These are phyloP conservation scores for Globisporangium solare DNA, from an alignment of 352 stramenopile genomes.

Conservation along the genomic window DNA sequence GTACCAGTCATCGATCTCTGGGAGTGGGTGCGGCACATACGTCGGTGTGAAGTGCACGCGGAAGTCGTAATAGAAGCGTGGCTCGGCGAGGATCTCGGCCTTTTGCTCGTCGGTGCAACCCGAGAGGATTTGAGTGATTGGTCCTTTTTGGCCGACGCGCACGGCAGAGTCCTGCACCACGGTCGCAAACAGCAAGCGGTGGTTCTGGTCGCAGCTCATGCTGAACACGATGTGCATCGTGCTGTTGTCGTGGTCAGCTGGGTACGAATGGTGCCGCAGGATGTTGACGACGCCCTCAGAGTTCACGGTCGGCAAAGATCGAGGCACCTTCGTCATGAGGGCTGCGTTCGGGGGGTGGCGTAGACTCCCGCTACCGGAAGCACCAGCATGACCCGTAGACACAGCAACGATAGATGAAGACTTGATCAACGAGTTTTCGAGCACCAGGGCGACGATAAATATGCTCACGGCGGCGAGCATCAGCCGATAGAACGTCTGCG, in stretches of 20 bases:
- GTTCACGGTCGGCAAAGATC: not conserved
- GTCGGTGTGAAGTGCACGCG: conserved; percentile 21
- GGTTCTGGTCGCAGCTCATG: conserved; percentile 20
- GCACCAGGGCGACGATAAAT: not conserved
- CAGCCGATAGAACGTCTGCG: not conserved
- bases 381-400: not conserved
- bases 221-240: conserved; percentile 25
- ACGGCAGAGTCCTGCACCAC: conserved; percentile 20
- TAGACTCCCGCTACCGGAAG: not conserved
- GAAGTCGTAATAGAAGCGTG: conserved; percentile 24
- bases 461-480: not conserved
- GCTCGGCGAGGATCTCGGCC: conserved; percentile 7
- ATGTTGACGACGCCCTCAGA: not conserved
- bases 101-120: conserved; percentile 16
- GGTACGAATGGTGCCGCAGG: conserved; percentile 1
- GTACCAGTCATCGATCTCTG: conserved; percentile 20
- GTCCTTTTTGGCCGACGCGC: conserved; percentile 17
- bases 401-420: not conserved
- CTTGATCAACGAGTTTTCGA: not conserved
- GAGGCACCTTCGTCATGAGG: not conserved
- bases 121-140: conserved; percentile 28
- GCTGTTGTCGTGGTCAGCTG: conserved; percentile 12
- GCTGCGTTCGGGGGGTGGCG: not conserved
- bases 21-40: conserved; percentile 16
- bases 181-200: conserved; percentile 17